phyloP scores from a whole-genome alignment of 2,329 filamentous ascomycete species.

The Ascochyta pisi region DNA sequence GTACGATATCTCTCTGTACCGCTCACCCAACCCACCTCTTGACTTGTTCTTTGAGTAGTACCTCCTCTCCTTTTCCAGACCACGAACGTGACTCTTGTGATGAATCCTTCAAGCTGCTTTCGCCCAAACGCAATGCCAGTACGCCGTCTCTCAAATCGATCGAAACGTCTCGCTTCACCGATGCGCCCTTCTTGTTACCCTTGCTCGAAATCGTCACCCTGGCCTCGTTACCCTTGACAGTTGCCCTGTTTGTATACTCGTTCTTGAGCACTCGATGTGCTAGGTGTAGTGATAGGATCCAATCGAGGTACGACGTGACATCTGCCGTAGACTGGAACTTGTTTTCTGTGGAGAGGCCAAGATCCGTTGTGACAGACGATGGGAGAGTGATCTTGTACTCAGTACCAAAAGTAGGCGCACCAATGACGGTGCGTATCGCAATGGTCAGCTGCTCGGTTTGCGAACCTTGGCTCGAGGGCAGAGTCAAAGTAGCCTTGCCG shows the following conservation, averaged over 20 bases:
- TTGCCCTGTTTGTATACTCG: constrained; percentile 28
- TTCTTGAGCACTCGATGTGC: constrained; percentile 38
- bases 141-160: constrained; percentile 29
- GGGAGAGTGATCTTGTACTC: constrained; percentile 45
- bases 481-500: constrained; percentile 35
- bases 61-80: constrained; percentile 25
- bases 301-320: constrained; percentile 41
- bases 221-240: constrained; percentile 29
- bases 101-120: constrained; percentile 16
- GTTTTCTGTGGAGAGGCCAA: constrained; percentile 39
- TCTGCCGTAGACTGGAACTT: constrained; percentile 40
- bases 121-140: constrained; percentile 22
- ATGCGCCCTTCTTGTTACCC: constrained; percentile 26
- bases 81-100: constrained; percentile 31
- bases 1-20: not conserved
- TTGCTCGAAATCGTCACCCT: constrained; percentile 33
- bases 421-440: constrained; percentile 42
- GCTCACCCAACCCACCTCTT: constrained; percentile 33
- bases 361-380: constrained; percentile 32
- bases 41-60: constrained; percentile 32
- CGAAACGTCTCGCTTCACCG: constrained; percentile 28
- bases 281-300: constrained; percentile 42
- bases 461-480: constrained; percentile 30
- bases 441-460: constrained; percentile 35
- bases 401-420: constrained; percentile 44